Evolutionary conservation across 345 rosid genomes (phyloP), one percentile per base, ranked within the genome.

Genomic region (Aquilaria sinensis): DNA sequence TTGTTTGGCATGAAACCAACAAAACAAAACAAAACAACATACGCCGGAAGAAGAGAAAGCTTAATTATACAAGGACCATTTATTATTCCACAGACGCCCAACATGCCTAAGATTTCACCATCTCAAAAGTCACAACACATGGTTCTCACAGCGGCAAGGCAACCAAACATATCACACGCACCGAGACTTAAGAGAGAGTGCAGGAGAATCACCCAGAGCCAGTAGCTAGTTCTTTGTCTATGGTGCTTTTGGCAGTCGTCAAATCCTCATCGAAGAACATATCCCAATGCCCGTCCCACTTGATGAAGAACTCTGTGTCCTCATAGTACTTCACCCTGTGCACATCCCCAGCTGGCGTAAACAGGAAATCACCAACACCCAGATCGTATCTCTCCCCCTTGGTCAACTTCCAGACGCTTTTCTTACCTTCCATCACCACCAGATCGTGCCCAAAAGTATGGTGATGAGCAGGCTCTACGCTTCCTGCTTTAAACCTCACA

Each of bases 231-330:
- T 70, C 78, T 54, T 61, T 66, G 67, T 75, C 74, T 8, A 86
- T 61, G 33, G 80, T 85, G 51, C 37, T 62, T 68, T 81, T 80
- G 1, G 96, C 89, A 55, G 77, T 74, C 47, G 85, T 89, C 13
- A 88, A 75, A 50, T 90, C 97, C 78, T 93, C 96, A 41, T 90
- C 97, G 34, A 93, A 75, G 71, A 80, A 82, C 50, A 90, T 77
- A 57, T 93, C 97, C 94, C 98, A 86, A 16, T 70, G 80, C 11
- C 97, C 98, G 61, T 90, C 98, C 98, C 97, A 93, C 72, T 89
- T 86, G 67, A 93, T 80, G 65, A 93, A 93, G 68, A 93, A 87
- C 77, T 90, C 90, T 0, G 97, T 87, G 43, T 93, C 97, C 74
- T 90, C 92, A 43, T 82, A 75, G 75, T 93, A 93, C 81, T 83